Conservation (phyloP, 495 filamentous ascomycete species). For the Xylaria flabelliformis region DNA sequence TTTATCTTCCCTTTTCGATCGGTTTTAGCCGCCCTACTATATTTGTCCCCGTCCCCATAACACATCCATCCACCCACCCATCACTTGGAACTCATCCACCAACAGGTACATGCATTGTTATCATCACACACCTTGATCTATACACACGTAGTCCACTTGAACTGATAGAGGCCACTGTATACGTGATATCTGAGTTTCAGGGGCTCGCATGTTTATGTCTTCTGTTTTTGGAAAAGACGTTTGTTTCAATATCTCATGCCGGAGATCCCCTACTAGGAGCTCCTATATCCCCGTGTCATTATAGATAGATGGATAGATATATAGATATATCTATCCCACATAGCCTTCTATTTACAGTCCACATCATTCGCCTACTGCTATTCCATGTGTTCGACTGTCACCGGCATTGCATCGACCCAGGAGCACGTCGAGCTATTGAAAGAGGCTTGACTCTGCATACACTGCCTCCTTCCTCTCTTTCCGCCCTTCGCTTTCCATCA, state of each 20-base stretch:
- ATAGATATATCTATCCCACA: conserved; percentile 19
- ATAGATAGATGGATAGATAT: conserved; percentile 9
- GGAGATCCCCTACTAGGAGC: conserved; percentile 12
- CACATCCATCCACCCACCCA: neutral
- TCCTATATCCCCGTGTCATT: neutral
- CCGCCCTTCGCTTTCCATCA: neutral
- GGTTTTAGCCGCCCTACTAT: conserved; percentile 26
- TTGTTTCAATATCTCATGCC: conserved; percentile 24
- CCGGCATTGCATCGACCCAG: conserved; percentile 2
- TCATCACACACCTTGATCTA: neutral
- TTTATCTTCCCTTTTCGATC: neutral
- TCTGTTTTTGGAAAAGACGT: neutral
- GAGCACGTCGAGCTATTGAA: neutral
- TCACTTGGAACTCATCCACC: neutral
- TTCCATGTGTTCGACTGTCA: neutral
- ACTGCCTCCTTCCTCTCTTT: conserved; percentile 13
- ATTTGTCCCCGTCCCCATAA: conserved; percentile 9
- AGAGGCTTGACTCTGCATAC: conserved; percentile 22
- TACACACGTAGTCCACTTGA: neutral
- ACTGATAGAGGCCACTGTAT: conserved; percentile 2
- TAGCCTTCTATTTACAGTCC: conserved; percentile 4
- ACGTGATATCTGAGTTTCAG: neutral
- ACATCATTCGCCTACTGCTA: neutral
- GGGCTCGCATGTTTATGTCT: conserved; percentile 9
- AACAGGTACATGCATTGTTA: conserved; percentile 5